Evolutionary conservation across 148 eudicot species (phyloP), one percentile per base, ranked within the genome.

Genomic region (Rhododendron vialii): DNA sequence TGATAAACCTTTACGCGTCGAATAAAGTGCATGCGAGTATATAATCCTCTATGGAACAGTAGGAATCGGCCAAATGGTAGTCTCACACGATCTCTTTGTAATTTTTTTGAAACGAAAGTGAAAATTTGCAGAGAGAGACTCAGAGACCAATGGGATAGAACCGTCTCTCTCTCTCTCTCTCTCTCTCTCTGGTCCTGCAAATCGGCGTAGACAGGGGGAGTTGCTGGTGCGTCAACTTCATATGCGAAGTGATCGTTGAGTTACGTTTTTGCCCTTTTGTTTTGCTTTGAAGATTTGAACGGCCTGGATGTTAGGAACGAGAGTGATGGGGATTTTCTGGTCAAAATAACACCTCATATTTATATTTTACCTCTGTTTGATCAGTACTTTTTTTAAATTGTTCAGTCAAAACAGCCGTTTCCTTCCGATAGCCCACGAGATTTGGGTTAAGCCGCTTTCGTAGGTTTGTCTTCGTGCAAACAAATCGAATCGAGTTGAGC

Each of bases 221-320:
- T 74, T 36, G 71, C 87, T 84, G 80, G 85, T 28, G 57, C 84
- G 89, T 90, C 85, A 86, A 88, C 86, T 77, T 88, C 80, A 14
- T 57, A 41, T 47, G 50, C 51, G 24, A n/a, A 22, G 51, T 26
- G 78, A 20, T 35, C 2, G 65, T 28, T 14, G 57, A 85, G 63
- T 90, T 65, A 82, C 91, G 0, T 18, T 53, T 83, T 76, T 86
- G 57, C 82, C 84, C 84, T 82, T 81, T 13, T 2, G 22, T 43
- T 85, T 71, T 71, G 38, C 81, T 50, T 11, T 15, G 28, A 26
- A 30, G 26, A 61, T 50, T 11, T 15, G 28, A 26, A 43, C 75
- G 81, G 82, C 55, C 84, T 79, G 26, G 67, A 13, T 24, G 75
- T 14, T 33, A 51, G 81, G 45, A 75, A 86, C 88, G 88, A 86